Conservation (phyloP, 192 early-diverging fungal species). For the Entophlyctis helioformis region DNA sequence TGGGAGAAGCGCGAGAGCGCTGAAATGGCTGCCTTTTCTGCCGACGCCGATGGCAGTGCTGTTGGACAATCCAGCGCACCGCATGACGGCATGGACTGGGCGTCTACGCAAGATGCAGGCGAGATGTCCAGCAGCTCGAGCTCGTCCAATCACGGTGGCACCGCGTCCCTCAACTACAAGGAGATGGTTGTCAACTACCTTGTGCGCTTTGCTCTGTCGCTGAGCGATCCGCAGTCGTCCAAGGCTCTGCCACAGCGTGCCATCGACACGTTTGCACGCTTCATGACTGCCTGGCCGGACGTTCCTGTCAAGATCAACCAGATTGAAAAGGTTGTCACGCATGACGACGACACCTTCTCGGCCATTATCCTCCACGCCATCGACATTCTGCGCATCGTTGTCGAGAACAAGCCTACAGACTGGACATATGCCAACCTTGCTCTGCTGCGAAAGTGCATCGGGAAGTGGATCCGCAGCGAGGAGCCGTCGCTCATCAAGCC, state of each 20-base stretch:
- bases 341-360: no score
- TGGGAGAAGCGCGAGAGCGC: constrained; percentile 91
- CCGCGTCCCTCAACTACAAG: constrained; percentile 6
- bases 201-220: constrained; percentile 42
- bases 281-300: constrained; percentile 65
- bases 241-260: constrained; percentile 45
- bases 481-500: no score
- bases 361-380: no score
- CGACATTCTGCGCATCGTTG: constrained; percentile 53
- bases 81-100: no score
- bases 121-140: no score
- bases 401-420: constrained; percentile 41
- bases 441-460: constrained; percentile 50
- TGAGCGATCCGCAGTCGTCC: constrained; percentile 35
- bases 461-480: constrained; percentile 62
- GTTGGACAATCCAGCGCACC: no score
- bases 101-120: no score
- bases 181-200: constrained; percentile 26
- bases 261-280: constrained; percentile 48
- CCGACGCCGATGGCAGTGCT: no score
- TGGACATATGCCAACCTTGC: constrained; percentile 59
- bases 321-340: constrained; percentile 52
- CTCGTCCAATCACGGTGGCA: no score
- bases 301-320: constrained; percentile 49
- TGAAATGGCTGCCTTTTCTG: no score